Evolutionary conservation across 139 green algal genomes (phyloP).

Genomic region (Chlorella vulgaris): DNA sequence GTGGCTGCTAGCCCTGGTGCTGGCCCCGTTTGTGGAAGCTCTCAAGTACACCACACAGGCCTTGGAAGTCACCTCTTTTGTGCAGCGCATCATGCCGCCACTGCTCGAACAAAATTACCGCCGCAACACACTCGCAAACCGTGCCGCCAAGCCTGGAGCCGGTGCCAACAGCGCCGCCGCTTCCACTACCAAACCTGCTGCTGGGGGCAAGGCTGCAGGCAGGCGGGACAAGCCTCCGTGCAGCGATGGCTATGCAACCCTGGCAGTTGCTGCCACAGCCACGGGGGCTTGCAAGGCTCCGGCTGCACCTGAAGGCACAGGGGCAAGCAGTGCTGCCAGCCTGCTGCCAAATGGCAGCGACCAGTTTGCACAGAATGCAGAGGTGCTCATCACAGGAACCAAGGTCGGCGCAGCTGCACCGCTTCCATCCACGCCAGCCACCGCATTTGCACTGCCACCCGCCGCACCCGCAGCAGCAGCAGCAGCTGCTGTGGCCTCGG

Average conservation of each 20-base stretch:
- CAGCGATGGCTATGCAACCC: too few species aligned
- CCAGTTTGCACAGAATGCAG: constrained; percentile 33
- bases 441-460: background rate
- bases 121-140: constrained; percentile 18
- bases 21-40: constrained; percentile 51
- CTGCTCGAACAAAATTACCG: constrained; percentile 45
- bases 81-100: constrained; percentile 42
- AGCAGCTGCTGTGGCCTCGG: background rate
- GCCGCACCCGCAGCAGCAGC: background rate
- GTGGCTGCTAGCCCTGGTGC: constrained; percentile 48
- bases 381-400: constrained; percentile 36
- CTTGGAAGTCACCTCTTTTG: constrained; percentile 27
- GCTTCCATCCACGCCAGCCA: background rate
- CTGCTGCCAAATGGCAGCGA: constrained; percentile 1
- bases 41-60: constrained; percentile 53
- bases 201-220: background rate
- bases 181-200: background rate
- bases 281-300: too few species aligned
- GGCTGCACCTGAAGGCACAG: background rate
- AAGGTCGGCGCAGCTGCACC: background rate
- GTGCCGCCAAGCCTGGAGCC: background rate
- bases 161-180: background rate
- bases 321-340: background rate
- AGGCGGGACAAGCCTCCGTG: background rate
- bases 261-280: too few species aligned